A percentile compares a stretch with the other conserved stretches of the same genome.
Conservation (phyloP, 805 yeast genomes). For the Metschnikowia hibisci region DNA sequence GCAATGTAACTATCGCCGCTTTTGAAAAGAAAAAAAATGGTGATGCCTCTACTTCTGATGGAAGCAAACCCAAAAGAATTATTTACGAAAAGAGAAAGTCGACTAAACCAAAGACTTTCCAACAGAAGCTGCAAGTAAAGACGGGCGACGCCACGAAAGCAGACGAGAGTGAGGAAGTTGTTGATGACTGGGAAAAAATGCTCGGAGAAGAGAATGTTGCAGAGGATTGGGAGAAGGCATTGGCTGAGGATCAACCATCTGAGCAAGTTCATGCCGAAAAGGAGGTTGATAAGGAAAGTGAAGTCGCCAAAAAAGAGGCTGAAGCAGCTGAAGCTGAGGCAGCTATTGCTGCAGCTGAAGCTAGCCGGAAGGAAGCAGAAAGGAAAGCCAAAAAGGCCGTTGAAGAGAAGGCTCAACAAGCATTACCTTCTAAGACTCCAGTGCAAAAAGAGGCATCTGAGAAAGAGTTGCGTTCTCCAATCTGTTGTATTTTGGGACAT, state of each 20-base stretch:
- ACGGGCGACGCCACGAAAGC: slow-evolving; percentile 11
- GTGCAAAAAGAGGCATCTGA: slow-evolving; percentile 22
- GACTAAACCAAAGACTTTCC: slow-evolving; percentile 36
- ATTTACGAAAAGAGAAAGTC: slow-evolving; percentile 74
- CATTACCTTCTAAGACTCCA: slow-evolving; percentile 20
- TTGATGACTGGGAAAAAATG: slow-evolving; percentile 21
- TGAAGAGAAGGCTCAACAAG: slow-evolving; percentile 24
- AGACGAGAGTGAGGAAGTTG: slow-evolving; percentile 25
- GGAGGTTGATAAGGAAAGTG: slow-evolving; percentile 21
- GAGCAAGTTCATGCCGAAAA: slow-evolving; percentile 20
- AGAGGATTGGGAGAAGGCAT: slow-evolving; percentile 44
- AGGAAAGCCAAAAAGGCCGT: slow-evolving; percentile 21
- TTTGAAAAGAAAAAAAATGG: slow-evolving; percentile 34
- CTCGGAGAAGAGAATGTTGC: slow-evolving; percentile 47
- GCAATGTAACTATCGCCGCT: slow-evolving; percentile 73
- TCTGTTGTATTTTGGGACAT: slow-evolving; percentile 98
- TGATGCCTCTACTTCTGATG: slow-evolving; percentile 21
- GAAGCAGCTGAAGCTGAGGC: slow-evolving; percentile 12
- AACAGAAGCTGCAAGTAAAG: slow-evolving; percentile 20
- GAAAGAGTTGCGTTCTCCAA: slow-evolving; percentile 89
- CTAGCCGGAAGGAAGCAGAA: slow-evolving; percentile 7
- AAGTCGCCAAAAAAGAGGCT: slow-evolving; percentile 4
- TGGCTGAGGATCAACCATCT: slow-evolving; percentile 19
- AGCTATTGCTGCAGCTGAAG: slow-evolving; percentile 14
- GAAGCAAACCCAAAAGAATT: slow-evolving; percentile 57